Conservation (phyloP, 148 eudicot species). For the Fallopia convolvulus region DNA sequence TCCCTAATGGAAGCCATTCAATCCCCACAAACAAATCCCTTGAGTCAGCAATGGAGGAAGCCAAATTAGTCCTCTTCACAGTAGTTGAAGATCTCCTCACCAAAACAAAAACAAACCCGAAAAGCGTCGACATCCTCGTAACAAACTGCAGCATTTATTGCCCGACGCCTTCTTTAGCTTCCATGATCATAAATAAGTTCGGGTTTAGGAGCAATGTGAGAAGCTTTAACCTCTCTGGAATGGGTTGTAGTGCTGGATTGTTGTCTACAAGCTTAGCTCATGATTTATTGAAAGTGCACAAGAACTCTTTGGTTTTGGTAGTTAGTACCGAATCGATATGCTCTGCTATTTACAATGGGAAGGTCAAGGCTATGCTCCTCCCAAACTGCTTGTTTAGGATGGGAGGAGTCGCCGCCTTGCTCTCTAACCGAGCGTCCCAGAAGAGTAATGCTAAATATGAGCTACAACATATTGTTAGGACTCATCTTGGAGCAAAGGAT, state of each 20-base stretch:
- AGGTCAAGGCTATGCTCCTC: slow-evolving; percentile 39
- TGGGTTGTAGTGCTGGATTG: slow-evolving; percentile 46
- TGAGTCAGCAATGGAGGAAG: slow-evolving; percentile 22
- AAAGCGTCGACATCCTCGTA: slow-evolving; percentile 30
- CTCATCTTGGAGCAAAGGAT: slow-evolving; percentile 40
- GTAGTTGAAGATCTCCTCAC: slow-evolving; percentile 20
- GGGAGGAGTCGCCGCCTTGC: slow-evolving; percentile 35
- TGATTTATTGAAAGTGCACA: slow-evolving; percentile 38
- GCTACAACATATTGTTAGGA: slow-evolving; percentile 31
- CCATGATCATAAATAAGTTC: slow-evolving; percentile 30
- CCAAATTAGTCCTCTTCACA: slow-evolving; percentile 23
- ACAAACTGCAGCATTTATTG: slow-evolving; percentile 37
- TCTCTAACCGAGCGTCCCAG: slow-evolving; percentile 26
- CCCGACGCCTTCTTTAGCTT: slow-evolving; percentile 35
- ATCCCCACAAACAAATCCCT: slow-evolving; percentile 25
- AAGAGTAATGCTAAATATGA: slow-evolving; percentile 29
- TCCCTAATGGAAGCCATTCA: slow-evolving; percentile 17
- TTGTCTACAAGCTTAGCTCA: slow-evolving; percentile 27
- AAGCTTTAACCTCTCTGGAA: slow-evolving; percentile 37
- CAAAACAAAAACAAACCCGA: slow-evolving; percentile 25
- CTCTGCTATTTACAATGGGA: slow-evolving; percentile 26
- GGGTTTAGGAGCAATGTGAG: slow-evolving; percentile 34
- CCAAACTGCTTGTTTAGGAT: slow-evolving; percentile 41
- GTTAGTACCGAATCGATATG: slow-evolving; percentile 34
- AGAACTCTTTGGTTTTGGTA: slow-evolving; percentile 29